Evolutionary conservation across 768 basidiomycete genomes (phyloP).

Genomic region (Podaxis sp.): DNA sequence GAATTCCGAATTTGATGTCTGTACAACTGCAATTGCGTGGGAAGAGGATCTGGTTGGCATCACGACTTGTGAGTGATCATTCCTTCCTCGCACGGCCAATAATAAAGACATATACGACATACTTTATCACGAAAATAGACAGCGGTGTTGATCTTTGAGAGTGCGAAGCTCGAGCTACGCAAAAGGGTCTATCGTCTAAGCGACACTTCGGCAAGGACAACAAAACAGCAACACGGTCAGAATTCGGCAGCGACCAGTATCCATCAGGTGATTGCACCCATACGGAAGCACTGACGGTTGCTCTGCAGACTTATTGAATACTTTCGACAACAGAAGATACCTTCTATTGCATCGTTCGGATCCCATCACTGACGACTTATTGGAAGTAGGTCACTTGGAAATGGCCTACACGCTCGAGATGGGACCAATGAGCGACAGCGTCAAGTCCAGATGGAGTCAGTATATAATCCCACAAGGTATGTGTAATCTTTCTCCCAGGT

Average conservation of each 20-base stretch:
- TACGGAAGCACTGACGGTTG: neutral
- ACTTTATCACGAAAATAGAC: neutral
- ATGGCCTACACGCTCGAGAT: neutral
- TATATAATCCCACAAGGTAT: neutral
- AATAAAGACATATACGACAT: neutral
- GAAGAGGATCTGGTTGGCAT: neutral
- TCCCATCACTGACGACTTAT: neutral
- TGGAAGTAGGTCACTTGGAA: neutral
- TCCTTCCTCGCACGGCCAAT: neutral
- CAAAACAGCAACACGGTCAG: neutral
- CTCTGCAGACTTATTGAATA: neutral
- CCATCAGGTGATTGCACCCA: neutral
- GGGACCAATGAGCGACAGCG: neutral
- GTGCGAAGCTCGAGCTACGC: neutral
- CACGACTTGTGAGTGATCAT: neutral
- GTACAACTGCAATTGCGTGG: neutral
- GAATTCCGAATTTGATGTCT: neutral
- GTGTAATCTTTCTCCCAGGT: slow-evolving; percentile 7
- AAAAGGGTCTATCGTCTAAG: neutral
- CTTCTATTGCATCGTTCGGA: neutral
- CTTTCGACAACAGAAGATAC: neutral
- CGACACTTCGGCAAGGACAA: too few relatives aligned
- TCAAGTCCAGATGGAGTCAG: neutral
- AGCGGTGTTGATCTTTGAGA: neutral
- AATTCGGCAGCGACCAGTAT: neutral